Conservation (phyloP, 345 rosid genomes). For the Eucalyptus curtisii region DNA sequence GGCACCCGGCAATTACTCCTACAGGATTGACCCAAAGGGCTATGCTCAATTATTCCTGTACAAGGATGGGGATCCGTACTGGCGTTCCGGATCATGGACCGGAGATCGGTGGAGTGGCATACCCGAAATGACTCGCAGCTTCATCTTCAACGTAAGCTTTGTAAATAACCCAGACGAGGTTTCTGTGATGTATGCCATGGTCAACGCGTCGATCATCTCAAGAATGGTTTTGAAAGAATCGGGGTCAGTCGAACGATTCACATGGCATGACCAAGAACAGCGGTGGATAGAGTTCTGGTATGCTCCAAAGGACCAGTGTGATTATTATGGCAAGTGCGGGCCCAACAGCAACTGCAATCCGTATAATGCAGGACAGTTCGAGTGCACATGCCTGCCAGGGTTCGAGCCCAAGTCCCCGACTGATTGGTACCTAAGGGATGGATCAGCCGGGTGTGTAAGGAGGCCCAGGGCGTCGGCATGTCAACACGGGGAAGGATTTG, state of each 20-base stretch:
- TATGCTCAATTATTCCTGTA: conserved; percentile 26
- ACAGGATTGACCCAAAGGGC: conserved; percentile 6
- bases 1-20: not conserved
- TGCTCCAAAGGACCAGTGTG: conserved; percentile 57
- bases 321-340: conserved; percentile 46
- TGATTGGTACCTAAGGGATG: conserved; percentile 45
- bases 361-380: conserved; percentile 10
- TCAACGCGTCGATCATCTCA: conserved; percentile 14
- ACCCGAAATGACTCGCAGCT: conserved; percentile 32
- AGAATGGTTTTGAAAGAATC: conserved; percentile 41
- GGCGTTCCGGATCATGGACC: conserved; percentile 72
- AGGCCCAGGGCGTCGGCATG: conserved; percentile 2
- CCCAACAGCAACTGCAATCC: conserved; percentile 4
- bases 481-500: conserved; percentile 39
- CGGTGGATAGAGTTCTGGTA: conserved; percentile 35
- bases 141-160: conserved; percentile 24
- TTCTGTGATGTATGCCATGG: conserved; percentile 11
- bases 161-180: conserved; percentile 24
- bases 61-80: conserved; percentile 8
- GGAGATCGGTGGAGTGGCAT: conserved; percentile 63
- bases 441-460: conserved; percentile 36
- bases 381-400: conserved; percentile 56
- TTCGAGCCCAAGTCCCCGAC: conserved; percentile 33
- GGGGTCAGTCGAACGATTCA: conserved; percentile 24
- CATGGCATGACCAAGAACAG: conserved; percentile 27